Base-by-base conservation (phyloP, 305 asterid species). In the Fraxinus dipetala region DNA sequence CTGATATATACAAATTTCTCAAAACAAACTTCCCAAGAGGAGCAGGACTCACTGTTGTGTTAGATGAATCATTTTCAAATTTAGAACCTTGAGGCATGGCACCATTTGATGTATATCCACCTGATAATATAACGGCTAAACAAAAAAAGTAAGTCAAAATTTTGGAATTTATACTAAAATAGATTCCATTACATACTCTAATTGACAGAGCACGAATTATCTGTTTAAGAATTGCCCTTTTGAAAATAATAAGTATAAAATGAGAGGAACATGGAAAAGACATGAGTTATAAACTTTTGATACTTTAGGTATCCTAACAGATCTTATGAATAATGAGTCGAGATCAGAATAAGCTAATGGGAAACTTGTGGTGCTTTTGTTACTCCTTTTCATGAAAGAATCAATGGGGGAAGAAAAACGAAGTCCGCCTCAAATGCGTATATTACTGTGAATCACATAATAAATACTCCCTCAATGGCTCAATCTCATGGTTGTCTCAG, bases 21-120 rank as follows among this genome's bases (percentile, higher is more conserved):
- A 28, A 35, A 81, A 74, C 82, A 54, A 75, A 72, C 80, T 78
- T 81, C 76, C 9, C n/a, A 77, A 84, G 78, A 79, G 85, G 81
- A 83, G 77, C 79, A 67, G 35, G 74, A 89, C 98, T 94, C 87
- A 94, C 99, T 69, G 99, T 96, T 72, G 99, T 93, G 88, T 96
- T 96, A 76, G 97, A 88, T 80, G 92, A 82, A 83, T 93, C 97
- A 5, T 78, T 82, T 83, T 91, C 97, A 73, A 93, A 75, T 88
- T 94, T 90, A 38, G 83, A 92, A 69, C 90, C 95, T 78, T 89
- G 93, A 76, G 91, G 84, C 69, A 81, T 81, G 85, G 75, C 79
- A 84, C 94, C 97, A 85, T 91, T 94, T 81, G 91, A 61, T 36
- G 94, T 88, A 88, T 86, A 88, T 87, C 97, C 98, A 86, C 98